These are phyloP conservation scores for Corylus americana DNA, from an alignment of 306 rosid genomes.

Conservation along the genomic window DNA sequence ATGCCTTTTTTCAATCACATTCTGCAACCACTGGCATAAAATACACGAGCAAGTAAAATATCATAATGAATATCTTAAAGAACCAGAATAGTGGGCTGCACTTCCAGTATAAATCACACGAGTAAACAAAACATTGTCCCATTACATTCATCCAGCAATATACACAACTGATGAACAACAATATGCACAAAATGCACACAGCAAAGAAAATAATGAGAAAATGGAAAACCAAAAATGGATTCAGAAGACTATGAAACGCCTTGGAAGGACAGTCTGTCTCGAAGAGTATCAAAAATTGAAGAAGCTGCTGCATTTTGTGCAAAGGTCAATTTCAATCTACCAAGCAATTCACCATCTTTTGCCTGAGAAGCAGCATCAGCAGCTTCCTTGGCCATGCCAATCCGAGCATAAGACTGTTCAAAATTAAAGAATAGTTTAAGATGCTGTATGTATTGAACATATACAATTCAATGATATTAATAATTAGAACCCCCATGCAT, in stretches of 20 bases:
- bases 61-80: not conserved
- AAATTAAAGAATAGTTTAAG: constrained; percentile 8
- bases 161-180: constrained; percentile 27
- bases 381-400: constrained; percentile 98
- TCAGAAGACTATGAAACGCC: constrained; percentile 55
- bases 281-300: constrained; percentile 81
- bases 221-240: not conserved
- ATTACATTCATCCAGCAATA: constrained; percentile 28
- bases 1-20: too few relatives aligned
- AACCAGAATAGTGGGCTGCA: not conserved
- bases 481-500: not conserved
- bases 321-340: constrained; percentile 76
- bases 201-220: not conserved
- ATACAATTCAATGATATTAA: not conserved
- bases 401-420: constrained; percentile 87
- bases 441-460: not conserved
- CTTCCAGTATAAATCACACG: not conserved
- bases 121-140: not conserved
- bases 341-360: constrained; percentile 92
- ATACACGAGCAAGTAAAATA: not conserved
- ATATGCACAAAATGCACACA: constrained; percentile 38
- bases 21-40: not conserved
- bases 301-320: constrained; percentile 85
- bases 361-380: constrained; percentile 97
- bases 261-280: constrained; percentile 76